A percentile compares a stretch with the other conserved stretches of the same genome.
These are phyloP conservation scores for Yamadazyma takamatsuzukensis DNA, from an alignment of 805 yeast species.

Conservation along the genomic window DNA sequence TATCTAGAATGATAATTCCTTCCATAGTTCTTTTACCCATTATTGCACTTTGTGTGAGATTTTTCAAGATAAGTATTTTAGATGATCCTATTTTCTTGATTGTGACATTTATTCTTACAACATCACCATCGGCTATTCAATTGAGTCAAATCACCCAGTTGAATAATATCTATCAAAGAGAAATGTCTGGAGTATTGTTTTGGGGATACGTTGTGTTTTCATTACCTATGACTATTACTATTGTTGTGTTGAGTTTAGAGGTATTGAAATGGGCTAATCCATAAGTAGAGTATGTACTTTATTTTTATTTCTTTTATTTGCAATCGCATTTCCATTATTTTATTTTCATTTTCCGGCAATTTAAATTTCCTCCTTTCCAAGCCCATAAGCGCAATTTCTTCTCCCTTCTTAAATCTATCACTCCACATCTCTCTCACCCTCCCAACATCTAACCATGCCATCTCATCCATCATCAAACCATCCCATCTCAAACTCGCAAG, in stretches of 20 bases:
- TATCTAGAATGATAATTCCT: constrained; percentile 78
- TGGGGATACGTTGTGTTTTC: constrained; percentile 80
- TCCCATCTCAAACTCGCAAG: no score
- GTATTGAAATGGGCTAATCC: constrained; percentile 50
- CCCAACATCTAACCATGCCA: no score
- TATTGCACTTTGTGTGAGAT: constrained; percentile 61
- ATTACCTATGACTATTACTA: constrained; percentile 69
- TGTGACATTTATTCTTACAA: constrained; percentile 70
- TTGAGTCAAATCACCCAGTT: constrained; percentile 76
- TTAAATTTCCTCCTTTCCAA: no score
- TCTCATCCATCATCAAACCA: no score
- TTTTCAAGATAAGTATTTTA: constrained; percentile 60
- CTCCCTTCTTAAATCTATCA: no score
- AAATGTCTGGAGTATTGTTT: constrained; percentile 77
- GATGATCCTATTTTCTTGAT: constrained; percentile 80
- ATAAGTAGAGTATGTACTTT: background rate
- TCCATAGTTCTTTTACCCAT: constrained; percentile 64
- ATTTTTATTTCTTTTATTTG: background rate
- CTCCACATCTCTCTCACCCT: no score
- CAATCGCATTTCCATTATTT: no score
- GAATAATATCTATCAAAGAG: constrained; percentile 71
- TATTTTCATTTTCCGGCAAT: no score
- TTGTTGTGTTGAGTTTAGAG: constrained; percentile 64
- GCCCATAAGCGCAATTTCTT: no score
- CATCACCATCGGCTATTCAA: constrained; percentile 83